phyloP scores from a whole-genome alignment of 805 yeast genomes.

The Zygoascus tannicola region DNA sequence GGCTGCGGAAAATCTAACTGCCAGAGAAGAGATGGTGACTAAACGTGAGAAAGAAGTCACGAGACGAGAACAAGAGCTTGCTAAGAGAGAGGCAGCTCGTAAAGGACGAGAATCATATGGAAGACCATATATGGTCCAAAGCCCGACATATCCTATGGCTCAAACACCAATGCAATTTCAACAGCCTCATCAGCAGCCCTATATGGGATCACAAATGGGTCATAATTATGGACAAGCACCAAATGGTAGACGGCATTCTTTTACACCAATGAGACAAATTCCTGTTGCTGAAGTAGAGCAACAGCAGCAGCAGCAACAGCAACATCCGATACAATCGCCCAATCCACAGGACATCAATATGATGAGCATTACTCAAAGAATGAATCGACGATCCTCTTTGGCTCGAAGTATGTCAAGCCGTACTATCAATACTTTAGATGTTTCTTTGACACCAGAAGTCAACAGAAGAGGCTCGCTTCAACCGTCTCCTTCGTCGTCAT shows the following conservation, averaged over 20 bases:
- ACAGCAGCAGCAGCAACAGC: slow-evolving; percentile 9
- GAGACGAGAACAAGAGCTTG: slow-evolving; percentile 16
- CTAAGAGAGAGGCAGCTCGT: slow-evolving; percentile 10
- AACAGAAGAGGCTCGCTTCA: not conserved
- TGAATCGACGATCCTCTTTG: slow-evolving; percentile 10
- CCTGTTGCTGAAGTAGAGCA: not conserved
- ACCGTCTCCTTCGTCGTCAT: not conserved
- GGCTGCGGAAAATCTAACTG: slow-evolving; percentile 1
- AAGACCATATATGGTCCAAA: too few relatives aligned
- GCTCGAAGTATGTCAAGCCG: not conserved
- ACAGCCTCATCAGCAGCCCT: not conserved
- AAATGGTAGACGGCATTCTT: not conserved
- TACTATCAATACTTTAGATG: slow-evolving; percentile 8
- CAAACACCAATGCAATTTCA: not conserved
- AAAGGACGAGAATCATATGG: not conserved
- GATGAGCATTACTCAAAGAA: slow-evolving; percentile 18
- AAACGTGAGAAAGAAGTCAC: slow-evolving; percentile 15
- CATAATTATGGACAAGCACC: not conserved
- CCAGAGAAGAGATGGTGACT: slow-evolving; percentile 2
- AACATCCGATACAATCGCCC: too few relatives aligned
- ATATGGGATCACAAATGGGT: not conserved
- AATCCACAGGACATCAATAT: slow-evolving; percentile 19
- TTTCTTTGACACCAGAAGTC: not conserved
- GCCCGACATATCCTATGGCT: not conserved
- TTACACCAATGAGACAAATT: not conserved